Percentiles rank a stretch among this genome's conserved stretches.
phyloP scores from a whole-genome alignment of 2,329 filamentous ascomycete species.

The Coniella vitis region DNA sequence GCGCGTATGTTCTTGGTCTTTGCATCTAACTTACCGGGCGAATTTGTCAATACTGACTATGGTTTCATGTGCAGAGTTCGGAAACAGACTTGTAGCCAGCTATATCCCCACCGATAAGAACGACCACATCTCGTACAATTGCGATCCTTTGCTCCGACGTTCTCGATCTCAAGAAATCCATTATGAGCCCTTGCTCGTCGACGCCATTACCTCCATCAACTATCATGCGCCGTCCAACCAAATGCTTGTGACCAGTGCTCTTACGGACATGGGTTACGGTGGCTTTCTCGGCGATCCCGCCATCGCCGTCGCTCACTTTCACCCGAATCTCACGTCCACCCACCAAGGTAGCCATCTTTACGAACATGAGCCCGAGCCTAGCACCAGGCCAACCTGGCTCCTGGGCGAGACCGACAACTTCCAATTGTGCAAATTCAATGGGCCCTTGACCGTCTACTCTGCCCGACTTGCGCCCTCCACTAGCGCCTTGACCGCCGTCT shows the following conservation, averaged over 20 bases:
- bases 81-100: conserved; percentile 27
- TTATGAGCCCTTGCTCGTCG: conserved; percentile 23
- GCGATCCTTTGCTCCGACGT: neutral
- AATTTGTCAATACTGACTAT: too few species aligned
- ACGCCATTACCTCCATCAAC: conserved; percentile 39
- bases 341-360: conserved; percentile 16
- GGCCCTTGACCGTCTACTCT: conserved; percentile 16
- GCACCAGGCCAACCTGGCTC: conserved; percentile 28
- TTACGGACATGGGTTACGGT: conserved; percentile 29
- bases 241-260: conserved; percentile 36
- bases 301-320: conserved; percentile 43
- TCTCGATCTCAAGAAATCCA: conserved; percentile 11
- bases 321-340: conserved; percentile 24
- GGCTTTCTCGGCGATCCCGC: conserved; percentile 31
- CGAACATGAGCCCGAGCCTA: conserved; percentile 19
- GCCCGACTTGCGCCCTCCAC: conserved; percentile 33
- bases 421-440: conserved; percentile 3
- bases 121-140: conserved; percentile 24
- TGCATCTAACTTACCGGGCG: too few species aligned
- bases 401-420: conserved; percentile 25
- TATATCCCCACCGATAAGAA: conserved; percentile 38
- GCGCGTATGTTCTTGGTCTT: conserved; percentile 9
- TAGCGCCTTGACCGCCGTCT: conserved; percentile 35
- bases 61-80: conserved; percentile 30
- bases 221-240: conserved; percentile 36